Evolutionary conservation across 192 early-diverging fungal genomes (phyloP).

Genomic region (Ambispora gerdemannii): DNA sequence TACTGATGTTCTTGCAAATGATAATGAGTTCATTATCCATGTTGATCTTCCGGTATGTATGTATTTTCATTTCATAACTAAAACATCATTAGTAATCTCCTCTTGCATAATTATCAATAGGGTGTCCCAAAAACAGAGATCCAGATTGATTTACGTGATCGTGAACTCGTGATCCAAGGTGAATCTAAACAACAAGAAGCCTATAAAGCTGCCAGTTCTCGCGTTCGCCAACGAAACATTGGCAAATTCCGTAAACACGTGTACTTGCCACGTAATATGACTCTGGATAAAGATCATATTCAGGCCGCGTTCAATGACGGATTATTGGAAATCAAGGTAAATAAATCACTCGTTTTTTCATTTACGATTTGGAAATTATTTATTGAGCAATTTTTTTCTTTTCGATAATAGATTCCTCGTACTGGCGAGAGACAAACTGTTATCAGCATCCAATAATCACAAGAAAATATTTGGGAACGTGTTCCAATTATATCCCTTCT

Average conservation of each 20-base stretch:
- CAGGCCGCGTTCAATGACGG: neutral
- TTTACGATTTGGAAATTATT: too few relatives aligned
- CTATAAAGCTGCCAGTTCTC: constrained; percentile 11
- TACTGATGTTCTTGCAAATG: neutral
- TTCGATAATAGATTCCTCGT: too few relatives aligned
- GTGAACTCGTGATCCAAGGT: neutral
- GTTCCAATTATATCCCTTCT: too few relatives aligned
- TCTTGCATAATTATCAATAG: neutral
- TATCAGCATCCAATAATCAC: too few relatives aligned
- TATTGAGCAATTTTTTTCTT: too few relatives aligned
- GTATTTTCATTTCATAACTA: neutral
- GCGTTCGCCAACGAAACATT: neutral
- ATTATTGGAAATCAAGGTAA: neutral
- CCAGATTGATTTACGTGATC: constrained; percentile 2
- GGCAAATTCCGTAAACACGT: constrained; percentile 4
- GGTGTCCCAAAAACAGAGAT: constrained; percentile 3
- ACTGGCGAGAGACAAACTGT: too few relatives aligned
- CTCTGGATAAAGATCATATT: neutral
- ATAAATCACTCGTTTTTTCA: too few relatives aligned
- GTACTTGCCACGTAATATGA: neutral
- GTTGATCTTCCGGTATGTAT: neutral
- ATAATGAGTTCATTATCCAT: neutral
- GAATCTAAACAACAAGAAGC: neutral
- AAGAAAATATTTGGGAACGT: too few relatives aligned
- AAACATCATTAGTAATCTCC: neutral